Percentiles rank a stretch among this genome's conserved stretches.
Evolutionary conservation across 768 basidiomycete genomes (phyloP).

Genomic region (Phylloporus arenicola): DNA sequence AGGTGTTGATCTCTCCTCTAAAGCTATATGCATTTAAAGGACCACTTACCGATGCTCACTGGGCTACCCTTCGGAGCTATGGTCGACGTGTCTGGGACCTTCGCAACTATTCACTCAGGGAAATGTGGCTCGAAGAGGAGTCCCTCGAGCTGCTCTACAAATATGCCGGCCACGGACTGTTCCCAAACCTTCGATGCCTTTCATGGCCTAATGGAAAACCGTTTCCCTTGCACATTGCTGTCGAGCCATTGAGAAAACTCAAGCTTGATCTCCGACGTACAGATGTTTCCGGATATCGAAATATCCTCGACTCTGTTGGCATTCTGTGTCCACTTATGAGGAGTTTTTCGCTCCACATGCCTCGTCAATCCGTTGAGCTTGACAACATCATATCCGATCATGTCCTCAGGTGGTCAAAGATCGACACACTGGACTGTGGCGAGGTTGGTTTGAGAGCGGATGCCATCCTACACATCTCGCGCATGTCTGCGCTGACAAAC

Average conservation of each 20-base stretch:
- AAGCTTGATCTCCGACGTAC: background rate
- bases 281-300: background rate
- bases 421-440: background rate
- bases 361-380: background rate
- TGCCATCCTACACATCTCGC: background rate
- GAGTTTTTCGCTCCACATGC: background rate
- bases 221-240: background rate
- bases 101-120: background rate
- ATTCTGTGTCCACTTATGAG: background rate
- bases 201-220: background rate
- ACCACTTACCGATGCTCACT: constrained; percentile 1
- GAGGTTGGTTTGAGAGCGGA: background rate
- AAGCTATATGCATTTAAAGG: background rate
- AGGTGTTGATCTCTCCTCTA: background rate
- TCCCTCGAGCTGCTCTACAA: background rate
- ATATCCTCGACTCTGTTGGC: background rate
- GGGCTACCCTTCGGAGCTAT: background rate
- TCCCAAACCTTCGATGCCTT: background rate
- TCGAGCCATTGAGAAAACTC: background rate
- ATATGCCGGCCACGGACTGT: background rate
- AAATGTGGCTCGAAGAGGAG: background rate
- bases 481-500: background rate
- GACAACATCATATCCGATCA: background rate
- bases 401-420: constrained; percentile 1
- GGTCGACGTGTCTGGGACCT: constrained; percentile 4